Conservation (phyloP, 805 yeast species). For the Candida gorgasii region DNA sequence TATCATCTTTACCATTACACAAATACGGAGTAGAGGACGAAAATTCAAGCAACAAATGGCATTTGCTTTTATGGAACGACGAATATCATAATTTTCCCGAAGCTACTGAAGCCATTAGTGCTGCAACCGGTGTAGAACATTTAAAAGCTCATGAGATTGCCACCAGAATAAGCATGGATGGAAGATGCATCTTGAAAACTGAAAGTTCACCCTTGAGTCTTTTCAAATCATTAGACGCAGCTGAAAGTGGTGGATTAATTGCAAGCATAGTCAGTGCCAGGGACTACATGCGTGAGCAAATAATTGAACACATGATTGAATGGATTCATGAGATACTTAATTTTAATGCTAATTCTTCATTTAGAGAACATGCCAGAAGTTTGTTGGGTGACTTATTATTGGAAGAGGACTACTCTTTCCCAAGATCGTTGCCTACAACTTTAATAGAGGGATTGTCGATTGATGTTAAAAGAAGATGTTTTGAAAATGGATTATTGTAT, state of each 20-base stretch:
- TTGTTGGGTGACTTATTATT: slow-evolving; percentile 46
- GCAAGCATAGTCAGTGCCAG: slow-evolving; percentile 54
- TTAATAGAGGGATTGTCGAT: slow-evolving; percentile 21
- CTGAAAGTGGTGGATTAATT: slow-evolving; percentile 52
- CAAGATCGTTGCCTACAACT: slow-evolving; percentile 28
- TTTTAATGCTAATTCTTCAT: slow-evolving; percentile 20
- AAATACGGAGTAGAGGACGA: slow-evolving; percentile 33
- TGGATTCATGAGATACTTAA: slow-evolving; percentile 51
- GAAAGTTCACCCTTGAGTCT: slow-evolving; percentile 23
- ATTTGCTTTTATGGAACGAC: slow-evolving; percentile 73
- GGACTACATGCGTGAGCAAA: slow-evolving; percentile 51
- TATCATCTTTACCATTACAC: slow-evolving; percentile 30
- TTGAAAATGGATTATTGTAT: slow-evolving; percentile 33
- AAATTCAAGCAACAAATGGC: slow-evolving; percentile 37
- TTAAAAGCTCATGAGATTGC: slow-evolving; percentile 39
- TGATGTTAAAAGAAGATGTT: slow-evolving; percentile 22
- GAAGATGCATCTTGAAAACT: slow-evolving; percentile 49
- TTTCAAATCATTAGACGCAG: slow-evolving; percentile 35
- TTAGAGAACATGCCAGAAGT: slow-evolving; percentile 22
- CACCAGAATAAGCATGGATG: slow-evolving; percentile 47
- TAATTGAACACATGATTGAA: slow-evolving; percentile 44
- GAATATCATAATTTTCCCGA: slow-evolving; percentile 65
- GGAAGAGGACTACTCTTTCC: slow-evolving; percentile 32
- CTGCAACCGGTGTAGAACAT: slow-evolving; percentile 28
- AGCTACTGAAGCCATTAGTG: slow-evolving; percentile 49